Evolutionary conservation across 352 stramenopile species (phyloP).

Genomic region (Phytophthora pisi): DNA sequence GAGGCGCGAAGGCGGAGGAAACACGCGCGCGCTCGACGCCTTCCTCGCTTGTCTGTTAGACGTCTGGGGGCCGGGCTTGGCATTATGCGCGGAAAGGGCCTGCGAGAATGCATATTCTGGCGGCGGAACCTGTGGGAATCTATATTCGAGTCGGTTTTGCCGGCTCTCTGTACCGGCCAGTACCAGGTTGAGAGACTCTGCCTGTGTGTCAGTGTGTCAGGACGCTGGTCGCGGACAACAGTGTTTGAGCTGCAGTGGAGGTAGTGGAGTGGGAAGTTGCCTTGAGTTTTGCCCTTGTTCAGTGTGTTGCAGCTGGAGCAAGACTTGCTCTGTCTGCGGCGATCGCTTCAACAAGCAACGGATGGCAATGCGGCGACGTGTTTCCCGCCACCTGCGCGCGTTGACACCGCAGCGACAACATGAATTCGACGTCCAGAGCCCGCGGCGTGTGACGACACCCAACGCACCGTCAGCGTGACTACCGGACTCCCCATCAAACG

Average conservation of each 20-base stretch:
- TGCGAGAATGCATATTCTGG: conserved; percentile 2
- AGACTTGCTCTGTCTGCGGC: conserved; percentile 3
- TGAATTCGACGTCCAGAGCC: conserved; percentile 8
- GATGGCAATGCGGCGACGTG: conserved; percentile 7
- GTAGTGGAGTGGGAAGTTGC: background rate
- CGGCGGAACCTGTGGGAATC: conserved; percentile 5
- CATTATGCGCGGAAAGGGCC: conserved; percentile 23
- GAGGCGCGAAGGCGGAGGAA: conserved; percentile 1
- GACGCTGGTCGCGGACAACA: background rate
- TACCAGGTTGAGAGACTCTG: background rate
- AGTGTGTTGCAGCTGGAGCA: no score
- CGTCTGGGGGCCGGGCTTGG: background rate
- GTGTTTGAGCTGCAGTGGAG: background rate
- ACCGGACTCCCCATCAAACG: background rate
- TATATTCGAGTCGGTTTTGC: conserved; percentile 44
- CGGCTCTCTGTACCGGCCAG: background rate
- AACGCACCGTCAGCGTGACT: background rate
- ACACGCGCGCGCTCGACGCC: conserved; percentile 9
- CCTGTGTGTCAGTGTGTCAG: background rate
- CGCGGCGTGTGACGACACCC: conserved; percentile 3
- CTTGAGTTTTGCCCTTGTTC: background rate
- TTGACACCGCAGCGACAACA: conserved; percentile 8
- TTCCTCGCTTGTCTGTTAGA: conserved; percentile 15
- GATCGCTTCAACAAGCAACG: conserved; percentile 17
- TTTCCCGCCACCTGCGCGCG: background rate